Percentiles rank a stretch among this genome's conserved stretches.
Evolutionary conservation across 164 flowering plant genomes (phyloP).

Genomic region (Malania oleifera): DNA sequence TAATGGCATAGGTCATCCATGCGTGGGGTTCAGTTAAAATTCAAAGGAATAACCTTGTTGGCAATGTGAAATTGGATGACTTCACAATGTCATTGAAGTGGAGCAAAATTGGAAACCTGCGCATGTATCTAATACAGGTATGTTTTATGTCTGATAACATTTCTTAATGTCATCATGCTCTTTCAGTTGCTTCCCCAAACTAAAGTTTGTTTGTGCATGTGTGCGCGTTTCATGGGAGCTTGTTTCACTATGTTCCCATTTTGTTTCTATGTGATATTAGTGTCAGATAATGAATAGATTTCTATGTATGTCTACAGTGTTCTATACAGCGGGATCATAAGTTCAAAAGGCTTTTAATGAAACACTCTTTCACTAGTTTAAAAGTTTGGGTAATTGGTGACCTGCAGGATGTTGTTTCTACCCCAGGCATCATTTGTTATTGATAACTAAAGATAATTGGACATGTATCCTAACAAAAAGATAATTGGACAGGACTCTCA

Average conservation of each 20-base stretch:
- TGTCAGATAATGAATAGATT: too few relatives aligned
- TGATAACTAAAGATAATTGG: too few relatives aligned
- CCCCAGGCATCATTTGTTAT: too few relatives aligned
- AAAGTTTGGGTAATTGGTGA: too few relatives aligned
- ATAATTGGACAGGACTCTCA: too few relatives aligned
- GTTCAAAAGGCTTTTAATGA: too few relatives aligned
- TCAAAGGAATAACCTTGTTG: conserved; percentile 53
- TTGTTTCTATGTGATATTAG: not conserved
- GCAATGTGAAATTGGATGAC: conserved; percentile 52
- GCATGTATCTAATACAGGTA: conserved; percentile 75
- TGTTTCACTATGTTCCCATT: not conserved
- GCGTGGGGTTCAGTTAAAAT: conserved; percentile 53
- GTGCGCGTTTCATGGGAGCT: not conserved
- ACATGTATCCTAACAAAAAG: too few relatives aligned
- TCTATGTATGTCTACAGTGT: too few relatives aligned
- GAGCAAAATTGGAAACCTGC: conserved; percentile 80
- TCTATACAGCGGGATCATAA: too few relatives aligned
- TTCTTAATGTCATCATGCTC: not conserved
- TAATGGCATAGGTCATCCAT: conserved; percentile 45
- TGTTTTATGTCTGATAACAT: not conserved
- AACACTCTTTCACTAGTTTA: too few relatives aligned
- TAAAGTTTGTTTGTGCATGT: not conserved
- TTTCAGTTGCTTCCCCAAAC: too few relatives aligned
- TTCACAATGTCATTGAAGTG: conserved; percentile 68
- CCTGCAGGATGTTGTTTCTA: too few relatives aligned